Evolutionary conservation across 768 basidiomycete species (phyloP).

Genomic region (Russula sp.): DNA sequence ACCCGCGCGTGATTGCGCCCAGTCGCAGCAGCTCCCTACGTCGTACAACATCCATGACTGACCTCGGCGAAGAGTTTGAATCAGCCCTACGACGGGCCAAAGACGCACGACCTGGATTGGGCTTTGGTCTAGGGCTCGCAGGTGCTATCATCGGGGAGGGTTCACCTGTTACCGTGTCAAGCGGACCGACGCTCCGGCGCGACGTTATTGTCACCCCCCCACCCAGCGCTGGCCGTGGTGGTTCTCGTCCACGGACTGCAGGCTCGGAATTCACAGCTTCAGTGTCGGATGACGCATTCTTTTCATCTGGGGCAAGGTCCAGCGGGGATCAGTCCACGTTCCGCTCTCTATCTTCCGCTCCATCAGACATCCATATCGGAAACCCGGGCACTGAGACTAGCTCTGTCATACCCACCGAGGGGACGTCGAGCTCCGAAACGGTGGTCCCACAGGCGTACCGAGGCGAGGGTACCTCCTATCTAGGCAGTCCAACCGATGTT

Average conservation of each 20-base stretch:
- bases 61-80: conserved; percentile 58
- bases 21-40: conserved; percentile 53
- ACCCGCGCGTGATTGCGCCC: conserved; percentile 65
- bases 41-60: conserved; percentile 70
- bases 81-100: conserved; percentile 40
- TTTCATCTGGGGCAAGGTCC: conserved; percentile 37
- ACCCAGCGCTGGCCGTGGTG: conserved; percentile 34
- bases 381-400: conserved; percentile 28
- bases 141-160: conserved; percentile 38
- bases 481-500: neutral
- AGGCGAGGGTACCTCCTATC: neutral
- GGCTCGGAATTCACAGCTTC: conserved; percentile 29
- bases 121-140: conserved; percentile 39
- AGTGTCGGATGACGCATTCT: conserved; percentile 43
- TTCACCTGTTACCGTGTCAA: conserved; percentile 68
- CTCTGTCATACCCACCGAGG: conserved; percentile 35
- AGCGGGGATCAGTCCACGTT: conserved; percentile 32
- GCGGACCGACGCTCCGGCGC: conserved; percentile 45
- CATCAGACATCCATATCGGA: conserved; percentile 27
- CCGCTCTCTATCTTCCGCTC: conserved; percentile 34
- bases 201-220: conserved; percentile 43
- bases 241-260: conserved; percentile 27
- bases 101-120: conserved; percentile 38
- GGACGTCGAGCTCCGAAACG: conserved; percentile 29
- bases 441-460: conserved; percentile 17